Evolutionary conservation across 2,329 filamentous ascomycete genomes (phyloP), one percentile per base, ranked within the genome.

Genomic region (Aspergillus quadricinctus): DNA sequence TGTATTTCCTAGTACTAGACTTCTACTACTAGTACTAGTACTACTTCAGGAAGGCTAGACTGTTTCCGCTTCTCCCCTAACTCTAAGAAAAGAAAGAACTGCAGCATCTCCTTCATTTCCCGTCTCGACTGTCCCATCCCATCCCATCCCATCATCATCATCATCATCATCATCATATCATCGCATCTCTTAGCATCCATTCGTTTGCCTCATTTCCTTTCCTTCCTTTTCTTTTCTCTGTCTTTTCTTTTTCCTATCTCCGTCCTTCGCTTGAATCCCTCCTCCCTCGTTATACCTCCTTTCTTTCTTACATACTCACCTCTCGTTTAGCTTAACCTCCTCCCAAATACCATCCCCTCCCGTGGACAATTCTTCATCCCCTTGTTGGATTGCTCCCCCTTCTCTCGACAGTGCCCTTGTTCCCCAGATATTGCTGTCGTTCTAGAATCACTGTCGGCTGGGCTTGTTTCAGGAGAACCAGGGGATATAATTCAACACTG

Each of bases 71-170:
- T 37, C 14, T 37, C 31, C 31, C 31, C 41, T 45, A 45, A 40
- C 35, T 40, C 23, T 23, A 23, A 23, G 23, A n/a, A 40, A n/a
- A 1, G 14, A 41, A 9, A 29, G 40, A 28, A 54, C 63, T 61
- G 63, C 64, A 61, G 63, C 64, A 56, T 64, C 62, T 62, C 61
- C 63, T 59, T 58, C 59, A 50, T 60, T 63, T 61, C 54, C 58
- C 31, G 21, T 43, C 46, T 31, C 37, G 19, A 14, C 48, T 46
- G 50, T 25, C 48, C 43, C 35, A 51, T 58, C 50, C 46, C 41
- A 23, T 53, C 53, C 43, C 52, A 51, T 48, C 31, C 53, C 46
- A 23, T 11, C 53, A 49, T 21, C 48, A 19, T 35, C 48, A 50
- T 37, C 48, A 17, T 17, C 49, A 41, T 41, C 49, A 50, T 52